Evolutionary conservation across 2,329 filamentous ascomycete genomes (phyloP).

Genomic region (Neurospora sp.): DNA sequence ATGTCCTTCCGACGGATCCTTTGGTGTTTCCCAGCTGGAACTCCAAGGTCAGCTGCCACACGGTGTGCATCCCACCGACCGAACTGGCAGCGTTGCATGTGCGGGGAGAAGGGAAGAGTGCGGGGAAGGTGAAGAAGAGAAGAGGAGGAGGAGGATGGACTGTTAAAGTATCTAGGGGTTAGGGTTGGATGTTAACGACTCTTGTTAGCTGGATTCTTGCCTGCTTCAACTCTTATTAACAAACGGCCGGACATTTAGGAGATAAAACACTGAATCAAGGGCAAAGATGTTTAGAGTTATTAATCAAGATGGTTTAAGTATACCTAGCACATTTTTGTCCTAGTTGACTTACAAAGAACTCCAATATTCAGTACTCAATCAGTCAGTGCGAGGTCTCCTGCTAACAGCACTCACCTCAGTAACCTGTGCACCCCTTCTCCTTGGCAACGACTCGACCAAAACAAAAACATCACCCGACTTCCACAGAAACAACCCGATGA

Average conservation of each 20-base stretch:
- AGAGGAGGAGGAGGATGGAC: neutral
- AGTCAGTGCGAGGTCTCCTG: neutral
- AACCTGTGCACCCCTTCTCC: neutral
- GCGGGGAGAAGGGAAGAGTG: neutral
- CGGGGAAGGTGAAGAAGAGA: neutral
- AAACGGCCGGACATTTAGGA: neutral
- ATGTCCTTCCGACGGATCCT: neutral
- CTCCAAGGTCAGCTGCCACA: neutral
- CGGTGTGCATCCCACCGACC: neutral
- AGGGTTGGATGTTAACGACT: neutral
- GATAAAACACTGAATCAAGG: neutral
- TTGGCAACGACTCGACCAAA: neutral
- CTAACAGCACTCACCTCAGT: neutral
- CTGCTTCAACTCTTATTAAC: neutral
- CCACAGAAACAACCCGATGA: neutral
- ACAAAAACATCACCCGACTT: neutral
- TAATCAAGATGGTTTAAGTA: too few species aligned
- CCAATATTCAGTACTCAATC: neutral
- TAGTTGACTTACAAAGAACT: neutral
- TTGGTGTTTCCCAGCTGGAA: neutral
- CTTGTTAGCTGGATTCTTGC: neutral
- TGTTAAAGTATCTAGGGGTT: neutral
- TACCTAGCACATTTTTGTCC: too few species aligned
- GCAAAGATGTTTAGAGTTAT: too few species aligned
- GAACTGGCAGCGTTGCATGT: neutral